Base-by-base conservation (phyloP, 2,329 filamentous ascomycete species). In the Atkinsonella texensis region DNA sequence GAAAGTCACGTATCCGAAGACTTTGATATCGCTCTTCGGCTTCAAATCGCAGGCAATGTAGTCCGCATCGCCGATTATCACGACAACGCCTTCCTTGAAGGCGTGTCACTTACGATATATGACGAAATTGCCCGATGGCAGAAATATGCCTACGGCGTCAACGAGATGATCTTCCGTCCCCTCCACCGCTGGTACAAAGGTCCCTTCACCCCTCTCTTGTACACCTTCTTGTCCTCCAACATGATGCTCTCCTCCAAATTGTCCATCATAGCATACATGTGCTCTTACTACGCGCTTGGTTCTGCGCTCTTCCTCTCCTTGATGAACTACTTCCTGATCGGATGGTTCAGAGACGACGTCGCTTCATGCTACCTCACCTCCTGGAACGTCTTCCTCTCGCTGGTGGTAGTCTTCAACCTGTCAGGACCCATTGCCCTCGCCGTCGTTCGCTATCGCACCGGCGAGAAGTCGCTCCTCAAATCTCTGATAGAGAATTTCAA, bases 1-100 rank as follows among this genome's bases (percentile, higher is more conserved):
- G 85, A 89, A 62, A 75, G 74, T 4, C 83, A 85, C 58, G 85
- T 89, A 0, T 88, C 84, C 0, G 85, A 89, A 55, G 85, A 89
- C 59, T 89, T 89, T 51, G 85, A 89, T 55, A 85, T 88, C 68
- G 77, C 82, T 11, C 74, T 89, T 1, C 81, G 85, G 38, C 73
- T 89, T 4, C 85, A 89, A 64, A 80, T 79, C 56, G 71, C 71
- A 17, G 84, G 84, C 23, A 86, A 84, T 64, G 74, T 80, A 38
- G 78, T 87, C 45, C 82, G 85, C 12, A 72, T 88, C 0, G 85
- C 79, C 11, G 76, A 81, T 0, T 89, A 87, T 68, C 79, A 83
- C 50, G 77, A 78, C 38, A 77, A 81, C 5, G 84, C 80, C 7
- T 89, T 88, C 68, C 80, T 87, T 60, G 84, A 87, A 59, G 84